Evolutionary conservation across 192 early-diverging fungal species (phyloP), one percentile per base, ranked within the genome.

Genomic region (Spinellus fusiger): DNA sequence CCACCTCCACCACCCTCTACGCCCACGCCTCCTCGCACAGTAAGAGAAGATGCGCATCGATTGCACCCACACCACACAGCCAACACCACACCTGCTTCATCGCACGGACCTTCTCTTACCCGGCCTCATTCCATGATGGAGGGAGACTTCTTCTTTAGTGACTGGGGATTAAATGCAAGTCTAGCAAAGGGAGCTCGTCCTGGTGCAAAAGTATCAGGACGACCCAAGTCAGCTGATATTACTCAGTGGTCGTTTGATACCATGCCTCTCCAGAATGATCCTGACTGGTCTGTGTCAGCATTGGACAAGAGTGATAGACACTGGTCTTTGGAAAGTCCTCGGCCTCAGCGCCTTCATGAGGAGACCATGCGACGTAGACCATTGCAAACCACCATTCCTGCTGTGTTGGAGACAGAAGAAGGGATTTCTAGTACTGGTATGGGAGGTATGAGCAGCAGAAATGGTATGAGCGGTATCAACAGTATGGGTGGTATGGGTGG

Each of bases 201-300:
- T 18, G 49, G 16, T 35, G 23, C 49, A 28, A 28, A 12, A 29
- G 38, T 27, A 32, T 50, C 28, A 22, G 60, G 56, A 49, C 37
- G 72, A 35, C 72, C 72, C 35, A 73, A 69, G 31, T 73, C 72
- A 33, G 72, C 72, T 23, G 72, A 73, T 53, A 37, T 73, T 13
- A 58, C 65, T 28, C 61, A 68, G 10, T 73, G 72, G 72, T 68
- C 65, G 33, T 60, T 66, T 50, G 37, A n/a, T 31, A 44, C n/a
- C n/a, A n/a, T n/a, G n/a, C n/a, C n/a, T n/a, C n/a, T n/a, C n/a
- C n/a, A n/a, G n/a, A n/a, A n/a, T n/a, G n/a, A n/a, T n/a, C n/a
- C n/a, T n/a, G n/a, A n/a, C n/a, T n/a, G n/a, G n/a, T n/a, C n/a
- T n/a, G n/a, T n/a, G n/a, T n/a, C n/a, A n/a, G n/a, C n/a, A n/a